These are phyloP conservation scores for Mycena belliarum DNA, from an alignment of 768 basidiomycete species.

Conservation along the genomic window DNA sequence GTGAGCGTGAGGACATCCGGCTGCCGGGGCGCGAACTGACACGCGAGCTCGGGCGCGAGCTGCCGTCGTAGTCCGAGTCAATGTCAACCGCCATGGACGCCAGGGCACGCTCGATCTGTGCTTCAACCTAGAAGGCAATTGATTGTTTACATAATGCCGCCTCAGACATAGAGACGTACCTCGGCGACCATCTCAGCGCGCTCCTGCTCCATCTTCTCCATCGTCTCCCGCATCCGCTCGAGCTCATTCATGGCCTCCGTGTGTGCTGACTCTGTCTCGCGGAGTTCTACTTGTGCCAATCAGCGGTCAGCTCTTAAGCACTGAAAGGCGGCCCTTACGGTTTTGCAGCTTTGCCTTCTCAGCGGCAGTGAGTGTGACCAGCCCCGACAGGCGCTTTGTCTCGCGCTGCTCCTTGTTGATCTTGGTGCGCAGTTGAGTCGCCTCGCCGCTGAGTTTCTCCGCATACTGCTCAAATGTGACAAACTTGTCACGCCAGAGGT, in stretches of 20 bases:
- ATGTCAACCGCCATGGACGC: constrained; percentile 83
- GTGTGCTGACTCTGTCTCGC: constrained; percentile 81
- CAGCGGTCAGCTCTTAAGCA: background rate
- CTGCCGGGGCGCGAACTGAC: constrained; percentile 60
- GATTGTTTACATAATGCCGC: background rate
- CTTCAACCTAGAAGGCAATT: constrained; percentile 54
- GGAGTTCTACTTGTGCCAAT: constrained; percentile 55
- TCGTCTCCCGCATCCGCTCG: constrained; percentile 77
- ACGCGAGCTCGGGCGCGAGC: constrained; percentile 68
- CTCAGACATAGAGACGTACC: constrained; percentile 1
- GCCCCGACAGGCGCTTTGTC: constrained; percentile 79
- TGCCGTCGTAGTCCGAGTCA: constrained; percentile 68
- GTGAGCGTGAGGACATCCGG: constrained; percentile 59
- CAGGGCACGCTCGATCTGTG: constrained; percentile 85
- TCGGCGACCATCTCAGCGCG: constrained; percentile 91
- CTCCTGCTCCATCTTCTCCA: constrained; percentile 87
- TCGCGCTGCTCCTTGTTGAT: constrained; percentile 92
- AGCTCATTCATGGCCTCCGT: constrained; percentile 80
- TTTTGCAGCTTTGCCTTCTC: constrained; percentile 79
- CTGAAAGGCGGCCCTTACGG: constrained; percentile 50
- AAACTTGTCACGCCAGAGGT: constrained; percentile 92
- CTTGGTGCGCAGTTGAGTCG: constrained; percentile 79
- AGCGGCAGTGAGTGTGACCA: constrained; percentile 72
- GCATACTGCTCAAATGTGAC: constrained; percentile 94
- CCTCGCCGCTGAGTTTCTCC: constrained; percentile 85